Evolutionary conservation across 2,329 filamentous ascomycete genomes (phyloP).

Genomic region (Alternaria angustiovoidea): DNA sequence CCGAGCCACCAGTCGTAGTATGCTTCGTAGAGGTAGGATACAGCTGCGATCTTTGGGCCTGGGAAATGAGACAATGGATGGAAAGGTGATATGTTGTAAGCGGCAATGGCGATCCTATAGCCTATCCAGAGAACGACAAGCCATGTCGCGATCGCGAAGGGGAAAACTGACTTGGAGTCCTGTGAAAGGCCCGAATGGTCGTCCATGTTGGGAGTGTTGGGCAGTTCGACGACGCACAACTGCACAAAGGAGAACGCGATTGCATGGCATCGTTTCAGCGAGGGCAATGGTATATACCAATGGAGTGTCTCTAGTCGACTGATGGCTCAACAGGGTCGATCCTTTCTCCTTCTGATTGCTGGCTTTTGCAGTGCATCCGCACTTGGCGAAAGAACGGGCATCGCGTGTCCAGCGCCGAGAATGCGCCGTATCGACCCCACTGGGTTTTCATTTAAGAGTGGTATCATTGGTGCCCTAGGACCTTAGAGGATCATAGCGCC

Average conservation of each 20-base stretch:
- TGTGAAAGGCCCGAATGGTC: conserved; percentile 21
- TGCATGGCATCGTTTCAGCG: conserved; percentile 14
- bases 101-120: conserved; percentile 26
- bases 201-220: conserved; percentile 24
- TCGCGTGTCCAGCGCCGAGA: neutral
- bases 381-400: conserved; percentile 3
- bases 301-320: neutral
- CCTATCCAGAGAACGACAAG: conserved; percentile 28
- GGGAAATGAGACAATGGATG: conserved; percentile 37
- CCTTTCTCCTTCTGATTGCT: conserved; percentile 10
- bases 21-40: conserved; percentile 38
- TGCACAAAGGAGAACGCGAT: conserved; percentile 14
- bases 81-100: conserved; percentile 37
- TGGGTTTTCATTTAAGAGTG: neutral
- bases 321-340: conserved; percentile 11
- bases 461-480: conserved; percentile 3
- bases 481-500: neutral
- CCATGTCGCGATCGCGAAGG: conserved; percentile 23
- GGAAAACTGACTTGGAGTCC: conserved; percentile 19
- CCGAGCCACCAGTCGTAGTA: conserved; percentile 40
- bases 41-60: conserved; percentile 41
- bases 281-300: conserved; percentile 24
- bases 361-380: conserved; percentile 2
- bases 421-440: conserved; percentile 3
- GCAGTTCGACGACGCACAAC: conserved; percentile 10